Evolutionary conservation across 2,329 filamentous ascomycete species (phyloP).

Genomic region (Fusarium coicis): DNA sequence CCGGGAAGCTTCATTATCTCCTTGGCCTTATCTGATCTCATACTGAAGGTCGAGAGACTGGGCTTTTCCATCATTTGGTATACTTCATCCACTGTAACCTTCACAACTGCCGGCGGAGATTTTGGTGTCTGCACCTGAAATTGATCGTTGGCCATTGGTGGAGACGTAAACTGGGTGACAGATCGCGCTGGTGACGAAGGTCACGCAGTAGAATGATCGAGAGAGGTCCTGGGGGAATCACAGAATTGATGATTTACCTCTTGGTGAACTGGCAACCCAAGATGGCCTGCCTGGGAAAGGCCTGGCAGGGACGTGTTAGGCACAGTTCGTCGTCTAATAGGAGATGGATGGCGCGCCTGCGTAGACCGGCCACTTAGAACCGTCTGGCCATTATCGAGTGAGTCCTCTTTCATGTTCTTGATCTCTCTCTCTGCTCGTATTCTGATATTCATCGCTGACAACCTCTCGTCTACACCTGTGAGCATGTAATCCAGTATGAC

Average conservation of each 20-base stretch:
- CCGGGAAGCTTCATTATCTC: background rate
- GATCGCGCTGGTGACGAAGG: background rate
- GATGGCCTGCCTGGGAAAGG: background rate
- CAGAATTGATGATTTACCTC: background rate
- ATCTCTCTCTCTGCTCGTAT: background rate
- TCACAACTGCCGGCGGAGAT: fast-evolving
- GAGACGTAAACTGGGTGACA: background rate
- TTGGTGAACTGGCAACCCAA: background rate
- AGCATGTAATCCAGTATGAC: background rate
- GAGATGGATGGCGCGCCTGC: background rate
- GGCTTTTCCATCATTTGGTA: background rate
- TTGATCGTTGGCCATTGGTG: background rate
- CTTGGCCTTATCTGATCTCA: background rate
- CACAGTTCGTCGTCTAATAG: background rate
- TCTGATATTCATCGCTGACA: background rate
- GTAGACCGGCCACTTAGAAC: background rate
- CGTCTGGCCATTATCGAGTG: background rate
- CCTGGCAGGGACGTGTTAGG: background rate
- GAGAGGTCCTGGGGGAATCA: background rate
- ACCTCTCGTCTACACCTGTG: fast-evolving
- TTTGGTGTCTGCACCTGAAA: background rate
- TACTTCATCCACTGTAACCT: background rate
- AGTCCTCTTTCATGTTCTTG: background rate
- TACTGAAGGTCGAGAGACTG: too few relatives aligned
- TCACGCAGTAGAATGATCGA: background rate